Percentiles rank a stretch among this genome's conserved stretches.
Evolutionary conservation across 2,329 filamentous ascomycete species (phyloP).

Genomic region (Beauveria rudraprayagi): DNA sequence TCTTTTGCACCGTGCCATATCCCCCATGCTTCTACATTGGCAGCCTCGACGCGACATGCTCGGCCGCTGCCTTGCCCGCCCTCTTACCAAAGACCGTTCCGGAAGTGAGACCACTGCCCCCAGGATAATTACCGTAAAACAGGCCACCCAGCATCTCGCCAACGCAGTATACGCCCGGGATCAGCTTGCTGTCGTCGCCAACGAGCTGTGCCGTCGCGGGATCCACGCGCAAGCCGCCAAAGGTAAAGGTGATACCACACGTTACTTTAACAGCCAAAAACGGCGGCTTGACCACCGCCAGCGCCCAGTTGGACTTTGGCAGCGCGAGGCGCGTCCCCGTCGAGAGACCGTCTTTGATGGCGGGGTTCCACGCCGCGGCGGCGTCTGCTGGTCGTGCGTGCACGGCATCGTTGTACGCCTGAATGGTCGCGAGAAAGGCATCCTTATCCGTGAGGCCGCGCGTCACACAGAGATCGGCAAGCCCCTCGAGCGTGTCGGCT

Average conservation of each 20-base stretch:
- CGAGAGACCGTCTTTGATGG: constrained; percentile 52
- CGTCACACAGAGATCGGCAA: constrained; percentile 41
- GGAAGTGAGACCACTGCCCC: constrained; percentile 53
- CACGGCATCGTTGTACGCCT: constrained; percentile 51
- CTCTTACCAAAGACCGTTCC: constrained; percentile 44
- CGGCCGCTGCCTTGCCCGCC: constrained; percentile 30
- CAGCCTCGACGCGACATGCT: not conserved
- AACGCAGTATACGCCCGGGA: constrained; percentile 50
- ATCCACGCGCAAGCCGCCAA: constrained; percentile 53
- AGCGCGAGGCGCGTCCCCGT: constrained; percentile 43
- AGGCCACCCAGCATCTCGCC: constrained; percentile 61
- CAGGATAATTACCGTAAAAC: constrained; percentile 57
- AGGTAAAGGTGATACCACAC: constrained; percentile 61
- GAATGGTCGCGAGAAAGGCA: constrained; percentile 43
- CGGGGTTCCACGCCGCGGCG: constrained; percentile 46
- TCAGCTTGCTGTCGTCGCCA: constrained; percentile 31
- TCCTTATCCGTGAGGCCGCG: constrained; percentile 38
- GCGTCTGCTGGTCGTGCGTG: constrained; percentile 36
- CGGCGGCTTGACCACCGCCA: constrained; percentile 46
- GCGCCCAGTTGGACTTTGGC: constrained; percentile 59
- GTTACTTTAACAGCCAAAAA: constrained; percentile 57
- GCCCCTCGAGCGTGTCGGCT: constrained; percentile 43
- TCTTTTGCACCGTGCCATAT: too few species aligned
- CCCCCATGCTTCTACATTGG: not conserved
- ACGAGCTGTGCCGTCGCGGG: constrained; percentile 47